Percentiles rank a stretch among this genome's conserved stretches.
These are phyloP conservation scores for Cryptosporidium meleagridis DNA, from an alignment of 169 alveolate genomes.

Conservation along the genomic window DNA sequence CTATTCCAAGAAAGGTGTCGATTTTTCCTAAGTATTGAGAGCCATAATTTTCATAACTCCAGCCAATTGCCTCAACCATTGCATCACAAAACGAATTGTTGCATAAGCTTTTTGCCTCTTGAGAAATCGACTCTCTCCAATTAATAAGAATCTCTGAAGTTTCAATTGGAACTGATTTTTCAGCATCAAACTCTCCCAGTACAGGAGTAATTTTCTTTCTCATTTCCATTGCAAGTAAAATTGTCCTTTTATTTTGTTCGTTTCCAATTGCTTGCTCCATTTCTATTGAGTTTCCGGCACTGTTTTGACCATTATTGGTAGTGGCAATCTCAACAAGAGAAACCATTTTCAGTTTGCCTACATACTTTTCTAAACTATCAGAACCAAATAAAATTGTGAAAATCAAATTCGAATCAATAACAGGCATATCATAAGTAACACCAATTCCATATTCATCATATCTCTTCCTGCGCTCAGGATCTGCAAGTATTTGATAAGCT, in stretches of 20 bases:
- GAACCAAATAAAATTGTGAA: slow-evolving; percentile 91
- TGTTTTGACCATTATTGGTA: neutral
- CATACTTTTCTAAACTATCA: slow-evolving; percentile 88
- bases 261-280: slow-evolving; percentile 42
- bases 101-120: slow-evolving; percentile 84
- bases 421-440: slow-evolving; percentile 91
- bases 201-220: slow-evolving; percentile 71
- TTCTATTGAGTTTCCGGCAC: neutral
- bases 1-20: slow-evolving; percentile 85
- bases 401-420: slow-evolving; percentile 86
- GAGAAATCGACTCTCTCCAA: slow-evolving; percentile 81
- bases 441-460: slow-evolving; percentile 92
- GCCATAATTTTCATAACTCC: slow-evolving; percentile 91
- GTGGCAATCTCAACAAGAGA: slow-evolving; percentile 84
- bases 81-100: slow-evolving; percentile 87
- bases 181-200: slow-evolving; percentile 58
- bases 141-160: slow-evolving; percentile 70
- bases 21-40: slow-evolving; percentile 87
- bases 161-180: slow-evolving; percentile 46
- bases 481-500: slow-evolving; percentile 93
- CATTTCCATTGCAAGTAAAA: slow-evolving; percentile 85
- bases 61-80: slow-evolving; percentile 88
- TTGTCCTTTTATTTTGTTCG: slow-evolving; percentile 85
- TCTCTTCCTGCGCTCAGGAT: slow-evolving; percentile 90
- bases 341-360: slow-evolving; percentile 89